Evolutionary conservation across 805 yeast species (phyloP).

Genomic region (Hanseniaspora hatyaiensis): DNA sequence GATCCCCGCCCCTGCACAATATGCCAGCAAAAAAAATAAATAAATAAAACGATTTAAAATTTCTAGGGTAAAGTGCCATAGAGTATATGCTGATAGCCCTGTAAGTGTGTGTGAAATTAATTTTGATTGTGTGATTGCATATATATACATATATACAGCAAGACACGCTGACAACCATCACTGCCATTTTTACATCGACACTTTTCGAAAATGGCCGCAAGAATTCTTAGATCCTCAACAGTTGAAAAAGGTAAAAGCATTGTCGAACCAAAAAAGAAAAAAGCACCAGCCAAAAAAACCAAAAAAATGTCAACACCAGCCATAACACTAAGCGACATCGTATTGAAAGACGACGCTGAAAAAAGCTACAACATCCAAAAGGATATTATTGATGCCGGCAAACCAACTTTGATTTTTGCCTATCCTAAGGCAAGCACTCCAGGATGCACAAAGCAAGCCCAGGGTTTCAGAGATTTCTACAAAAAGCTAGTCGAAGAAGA

Average conservation of each 20-base stretch:
- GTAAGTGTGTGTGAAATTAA: too few relatives aligned
- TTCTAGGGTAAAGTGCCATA: too few relatives aligned
- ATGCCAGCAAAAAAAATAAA: too few relatives aligned
- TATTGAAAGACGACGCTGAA: constrained; percentile 27
- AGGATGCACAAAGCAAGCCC: constrained; percentile 91
- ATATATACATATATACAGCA: too few relatives aligned
- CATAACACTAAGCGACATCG: constrained; percentile 38
- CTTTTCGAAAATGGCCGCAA: constrained; percentile 4
- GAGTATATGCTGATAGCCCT: too few relatives aligned
- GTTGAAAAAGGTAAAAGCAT: neutral
- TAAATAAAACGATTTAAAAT: too few relatives aligned
- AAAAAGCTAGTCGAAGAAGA: constrained; percentile 33
- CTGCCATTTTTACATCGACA: too few relatives aligned
- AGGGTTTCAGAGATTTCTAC: constrained; percentile 68
- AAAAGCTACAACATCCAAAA: constrained; percentile 30
- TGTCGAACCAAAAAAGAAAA: neutral
- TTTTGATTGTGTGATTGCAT: too few relatives aligned
- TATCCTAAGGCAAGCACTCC: constrained; percentile 92
- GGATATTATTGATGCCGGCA: constrained; percentile 32
- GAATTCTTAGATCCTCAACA: constrained; percentile 8
- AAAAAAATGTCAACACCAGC: neutral
- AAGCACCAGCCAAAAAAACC: neutral
- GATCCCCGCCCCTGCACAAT: too few relatives aligned
- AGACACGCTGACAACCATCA: too few relatives aligned
- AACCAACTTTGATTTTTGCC: constrained; percentile 49